phyloP scores from a whole-genome alignment of 495 filamentous ascomycete genomes.

The Hypomontagnella monticulosa region DNA sequence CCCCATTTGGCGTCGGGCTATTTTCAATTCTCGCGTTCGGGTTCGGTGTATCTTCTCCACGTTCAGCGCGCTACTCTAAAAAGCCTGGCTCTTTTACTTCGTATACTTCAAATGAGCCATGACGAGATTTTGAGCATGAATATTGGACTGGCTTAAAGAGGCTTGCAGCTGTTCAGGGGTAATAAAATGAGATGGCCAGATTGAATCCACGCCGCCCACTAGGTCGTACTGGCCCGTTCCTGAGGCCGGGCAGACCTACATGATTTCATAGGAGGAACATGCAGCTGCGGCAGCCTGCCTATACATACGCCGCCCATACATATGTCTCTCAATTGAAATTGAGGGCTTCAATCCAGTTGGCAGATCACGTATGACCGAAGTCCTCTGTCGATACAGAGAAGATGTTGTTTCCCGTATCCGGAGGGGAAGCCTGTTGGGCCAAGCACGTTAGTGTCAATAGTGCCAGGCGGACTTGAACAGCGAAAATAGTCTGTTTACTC shows the following conservation, averaged over 20 bases:
- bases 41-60: slow-evolving; percentile 24
- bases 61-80: slow-evolving; percentile 13
- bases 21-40: slow-evolving; percentile 22
- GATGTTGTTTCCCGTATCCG: slow-evolving; percentile 3
- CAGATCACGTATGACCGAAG: slow-evolving; percentile 9
- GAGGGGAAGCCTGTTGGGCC: slow-evolving; percentile 20
- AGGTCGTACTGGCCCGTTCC: background rate
- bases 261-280: too few species aligned
- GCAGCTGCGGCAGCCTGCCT: too few species aligned
- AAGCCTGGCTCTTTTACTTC: slow-evolving; percentile 8
- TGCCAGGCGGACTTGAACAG: slow-evolving; percentile 18
- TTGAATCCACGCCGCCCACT: slow-evolving; percentile 2
- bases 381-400: slow-evolving; percentile 9
- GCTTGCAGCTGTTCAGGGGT: slow-evolving; percentile 31
- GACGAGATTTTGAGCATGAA: slow-evolving; percentile 15
- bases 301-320: too few species aligned
- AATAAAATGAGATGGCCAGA: slow-evolving; percentile 12
- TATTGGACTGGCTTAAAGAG: slow-evolving; percentile 23
- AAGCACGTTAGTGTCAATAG: slow-evolving; percentile 33
- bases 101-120: slow-evolving; percentile 28
- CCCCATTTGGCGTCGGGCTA: slow-evolving; percentile 13
- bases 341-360: background rate
- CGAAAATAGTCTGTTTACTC: background rate
- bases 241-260: too few species aligned
- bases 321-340: too few species aligned